Base-by-base conservation (phyloP, 148 eudicot species). In the Fagopyrum tataricum region DNA sequence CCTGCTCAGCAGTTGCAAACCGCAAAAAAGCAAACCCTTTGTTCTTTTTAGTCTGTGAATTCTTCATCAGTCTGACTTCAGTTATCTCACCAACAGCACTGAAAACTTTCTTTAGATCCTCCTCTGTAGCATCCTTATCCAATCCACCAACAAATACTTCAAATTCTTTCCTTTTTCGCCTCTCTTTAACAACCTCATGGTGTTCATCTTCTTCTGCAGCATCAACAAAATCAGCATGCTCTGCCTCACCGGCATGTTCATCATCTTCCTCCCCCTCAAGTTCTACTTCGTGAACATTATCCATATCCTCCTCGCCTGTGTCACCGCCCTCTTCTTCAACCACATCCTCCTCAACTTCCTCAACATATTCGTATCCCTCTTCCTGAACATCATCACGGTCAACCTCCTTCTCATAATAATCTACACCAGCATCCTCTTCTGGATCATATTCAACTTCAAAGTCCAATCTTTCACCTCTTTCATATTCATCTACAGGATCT, bases 91-190 rank as follows among this genome's bases (percentile, higher is more conserved):
- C 99, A 79, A 90, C 97, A 78, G 77, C 82, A 78, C 89, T 73
- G 77, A 95, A 95, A 47, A 95, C 97, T 78, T 90, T 85, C 83
- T 84, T 92, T 44, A 95, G 89, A 76, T 95, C 99, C 72, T 84
- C 87, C 87, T 95, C 97, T 26, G 96, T 90, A 73, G 99, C 97
- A 82, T 95, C 99, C 82, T 95, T 95, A 85, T 95, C 99, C 85
- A 95, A 82, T 21, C 99, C 97, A 61, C 99, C 99, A 83, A 95
- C 97, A 87, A 95, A 95, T 47, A 95, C 79, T 77, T 95, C 99
- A 78, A 88, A 95, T 80, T 95, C 99, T 82, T 95, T 95, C 44
- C 97, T 74, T 74, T 95, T 95, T 61, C 91, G 89, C 87, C 99
- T 90, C 79, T 95, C 99, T 73, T 90, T 88, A 68, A 88, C 76